Evolutionary conservation across 371 early-diverging fungal species (phyloP).

Genomic region (Nematocida sp.): DNA sequence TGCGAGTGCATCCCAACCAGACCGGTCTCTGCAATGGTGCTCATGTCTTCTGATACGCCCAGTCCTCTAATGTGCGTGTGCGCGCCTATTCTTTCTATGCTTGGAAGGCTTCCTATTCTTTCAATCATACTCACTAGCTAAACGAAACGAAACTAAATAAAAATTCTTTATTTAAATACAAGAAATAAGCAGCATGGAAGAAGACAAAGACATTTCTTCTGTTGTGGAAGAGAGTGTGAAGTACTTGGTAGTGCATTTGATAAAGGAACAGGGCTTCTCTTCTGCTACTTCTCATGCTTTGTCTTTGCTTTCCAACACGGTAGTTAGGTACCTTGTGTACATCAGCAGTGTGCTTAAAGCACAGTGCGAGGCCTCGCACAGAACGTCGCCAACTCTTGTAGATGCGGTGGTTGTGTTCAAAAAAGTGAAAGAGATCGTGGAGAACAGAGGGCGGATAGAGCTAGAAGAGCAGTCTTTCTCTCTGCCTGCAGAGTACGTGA

Average conservation of each 20-base stretch:
- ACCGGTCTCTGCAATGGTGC: conserved; percentile 72
- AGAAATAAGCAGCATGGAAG: conserved; percentile 32
- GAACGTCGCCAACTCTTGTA: conserved; percentile 29
- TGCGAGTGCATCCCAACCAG: conserved; percentile 88
- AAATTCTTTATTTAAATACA: no score
- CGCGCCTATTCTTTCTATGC: conserved; percentile 67
- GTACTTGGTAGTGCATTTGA: not conserved
- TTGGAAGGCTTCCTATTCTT: conserved; percentile 19
- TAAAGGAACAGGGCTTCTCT: conserved; percentile 37
- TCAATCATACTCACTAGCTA: no score
- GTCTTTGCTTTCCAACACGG: conserved; percentile 4
- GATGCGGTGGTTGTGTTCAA: not conserved
- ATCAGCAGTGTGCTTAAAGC: conserved; percentile 8
- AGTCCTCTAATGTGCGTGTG: conserved; percentile 89
- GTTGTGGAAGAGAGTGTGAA: no score
- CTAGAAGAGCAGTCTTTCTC: not conserved
- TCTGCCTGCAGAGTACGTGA: conserved; percentile 11
- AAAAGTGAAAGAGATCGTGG: conserved; percentile 6
- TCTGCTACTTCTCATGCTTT: conserved; percentile 15
- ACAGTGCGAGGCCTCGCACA: conserved; percentile 22
- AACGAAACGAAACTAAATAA: no score
- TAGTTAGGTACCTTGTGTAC: conserved; percentile 17
- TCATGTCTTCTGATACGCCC: conserved; percentile 71
- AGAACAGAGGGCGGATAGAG: not conserved
- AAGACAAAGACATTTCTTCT: no score